A percentile compares a stretch with the other conserved stretches of the same genome.
phyloP scores from a whole-genome alignment of 768 basidiomycete genomes.

The Rhodotorula toruloides region DNA sequence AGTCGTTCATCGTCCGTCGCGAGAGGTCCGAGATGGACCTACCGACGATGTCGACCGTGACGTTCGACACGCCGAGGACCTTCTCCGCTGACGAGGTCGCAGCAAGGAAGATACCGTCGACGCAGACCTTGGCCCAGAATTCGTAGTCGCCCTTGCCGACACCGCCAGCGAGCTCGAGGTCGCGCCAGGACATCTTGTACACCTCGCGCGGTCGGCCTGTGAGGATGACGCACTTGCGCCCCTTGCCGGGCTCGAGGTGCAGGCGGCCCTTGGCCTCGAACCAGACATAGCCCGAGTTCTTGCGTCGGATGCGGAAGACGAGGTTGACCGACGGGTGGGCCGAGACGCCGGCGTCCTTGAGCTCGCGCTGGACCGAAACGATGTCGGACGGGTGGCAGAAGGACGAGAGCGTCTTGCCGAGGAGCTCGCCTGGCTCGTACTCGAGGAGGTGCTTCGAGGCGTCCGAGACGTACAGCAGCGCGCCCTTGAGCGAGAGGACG shows the following conservation, averaged over 20 bases:
- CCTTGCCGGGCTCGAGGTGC: conserved; percentile 83
- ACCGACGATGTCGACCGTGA: conserved; percentile 16
- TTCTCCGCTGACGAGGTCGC: conserved; percentile 46
- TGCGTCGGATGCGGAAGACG: conserved; percentile 74
- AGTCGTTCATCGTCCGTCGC: conserved; percentile 38
- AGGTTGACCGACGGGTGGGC: conserved; percentile 59
- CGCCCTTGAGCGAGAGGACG: conserved; percentile 86
- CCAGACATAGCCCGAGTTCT: conserved; percentile 70
- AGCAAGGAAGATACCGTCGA: conserved; percentile 49
- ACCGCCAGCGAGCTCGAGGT: conserved; percentile 56
- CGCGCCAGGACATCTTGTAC: conserved; percentile 55
- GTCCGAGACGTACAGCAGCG: conserved; percentile 86
- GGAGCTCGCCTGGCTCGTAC: conserved; percentile 76
- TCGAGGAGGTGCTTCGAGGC: conserved; percentile 71
- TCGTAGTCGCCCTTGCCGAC: conserved; percentile 43
- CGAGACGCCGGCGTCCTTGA: conserved; percentile 54
- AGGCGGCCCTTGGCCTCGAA: conserved; percentile 82
- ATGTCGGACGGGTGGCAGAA: conserved; percentile 85
- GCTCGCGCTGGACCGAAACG: conserved; percentile 81
- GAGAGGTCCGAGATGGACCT: conserved; percentile 44
- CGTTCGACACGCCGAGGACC: conserved; percentile 44
- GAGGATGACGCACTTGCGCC: conserved; percentile 89
- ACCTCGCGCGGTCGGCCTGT: conserved; percentile 62
- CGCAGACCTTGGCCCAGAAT: conserved; percentile 50
- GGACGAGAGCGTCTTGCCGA: conserved; percentile 70